phyloP scores from a whole-genome alignment of 257 asterid genomes.

The Solanum clarkiae region DNA sequence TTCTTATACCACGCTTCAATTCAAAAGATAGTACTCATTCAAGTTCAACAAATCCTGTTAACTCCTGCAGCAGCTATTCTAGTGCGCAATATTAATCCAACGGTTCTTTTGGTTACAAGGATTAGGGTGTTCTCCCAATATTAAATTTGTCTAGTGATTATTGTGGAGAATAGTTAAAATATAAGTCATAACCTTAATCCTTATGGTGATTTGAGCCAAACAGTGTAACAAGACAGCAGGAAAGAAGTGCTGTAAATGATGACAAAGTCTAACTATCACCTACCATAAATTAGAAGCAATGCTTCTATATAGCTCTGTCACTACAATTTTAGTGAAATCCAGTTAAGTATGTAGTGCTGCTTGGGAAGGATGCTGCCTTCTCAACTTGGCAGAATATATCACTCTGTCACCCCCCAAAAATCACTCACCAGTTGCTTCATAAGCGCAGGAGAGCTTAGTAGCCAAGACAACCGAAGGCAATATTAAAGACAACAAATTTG shows the following conservation, averaged over 20 bases:
- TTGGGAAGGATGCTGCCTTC: neutral
- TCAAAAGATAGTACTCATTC: neutral
- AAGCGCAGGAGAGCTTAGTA: neutral
- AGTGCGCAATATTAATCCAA: neutral
- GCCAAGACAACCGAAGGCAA: neutral
- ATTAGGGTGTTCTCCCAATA: too few species aligned
- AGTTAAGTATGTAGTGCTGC: neutral
- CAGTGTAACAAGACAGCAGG: neutral
- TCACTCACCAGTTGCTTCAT: neutral
- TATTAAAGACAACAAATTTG: neutral
- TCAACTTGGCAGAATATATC: neutral
- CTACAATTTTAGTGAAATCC: neutral
- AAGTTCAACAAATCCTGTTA: neutral
- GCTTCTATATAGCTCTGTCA: neutral
- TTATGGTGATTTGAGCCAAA: neutral
- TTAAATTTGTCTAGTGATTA: neutral
- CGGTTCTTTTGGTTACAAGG: too few species aligned
- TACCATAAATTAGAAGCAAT: neutral
- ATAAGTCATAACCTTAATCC: neutral
- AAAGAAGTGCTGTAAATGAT: neutral
- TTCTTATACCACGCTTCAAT: neutral
- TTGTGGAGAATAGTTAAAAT: neutral
- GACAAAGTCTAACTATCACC: neutral
- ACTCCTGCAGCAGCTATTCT: neutral
- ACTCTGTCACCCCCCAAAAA: neutral